phyloP scores from a whole-genome alignment of 495 filamentous ascomycete species.

The Clavariopsis aquatica region DNA sequence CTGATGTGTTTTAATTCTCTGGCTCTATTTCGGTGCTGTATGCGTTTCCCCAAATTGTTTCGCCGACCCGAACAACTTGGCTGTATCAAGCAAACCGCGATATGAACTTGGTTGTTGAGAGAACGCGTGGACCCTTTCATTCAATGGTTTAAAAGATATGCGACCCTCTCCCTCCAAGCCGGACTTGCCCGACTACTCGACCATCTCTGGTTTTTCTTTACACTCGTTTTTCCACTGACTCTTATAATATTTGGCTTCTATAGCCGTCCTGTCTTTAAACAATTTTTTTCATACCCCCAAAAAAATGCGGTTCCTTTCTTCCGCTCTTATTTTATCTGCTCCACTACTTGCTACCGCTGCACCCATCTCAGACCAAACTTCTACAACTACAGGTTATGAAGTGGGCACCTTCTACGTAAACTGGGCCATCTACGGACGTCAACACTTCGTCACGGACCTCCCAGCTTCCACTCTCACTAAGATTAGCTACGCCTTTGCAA shows the following conservation, averaged over 20 bases:
- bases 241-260: neutral
- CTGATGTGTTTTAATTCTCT: neutral
- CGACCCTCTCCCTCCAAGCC: neutral
- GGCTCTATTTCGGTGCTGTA: neutral
- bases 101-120: neutral
- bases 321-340: neutral
- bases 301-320: neutral
- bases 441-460: conserved; percentile 82
- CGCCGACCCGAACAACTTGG: neutral
- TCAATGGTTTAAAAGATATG: neutral
- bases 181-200: too few relatives aligned
- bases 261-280: neutral
- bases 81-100: neutral
- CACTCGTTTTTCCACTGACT: neutral
- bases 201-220: neutral
- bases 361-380: neutral
- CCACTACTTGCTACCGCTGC: neutral
- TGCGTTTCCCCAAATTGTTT: neutral
- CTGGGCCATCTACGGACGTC: conserved; percentile 80
- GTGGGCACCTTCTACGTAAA: conserved; percentile 8
- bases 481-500: conserved; percentile 86
- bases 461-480: conserved; percentile 86
- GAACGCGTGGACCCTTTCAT: neutral
- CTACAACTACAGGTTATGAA: neutral
- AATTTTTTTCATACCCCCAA: too few relatives aligned